Base-by-base conservation (phyloP, 225 moss, liverwort and hornwort genomes). In the Physcomitrium patens region DNA sequence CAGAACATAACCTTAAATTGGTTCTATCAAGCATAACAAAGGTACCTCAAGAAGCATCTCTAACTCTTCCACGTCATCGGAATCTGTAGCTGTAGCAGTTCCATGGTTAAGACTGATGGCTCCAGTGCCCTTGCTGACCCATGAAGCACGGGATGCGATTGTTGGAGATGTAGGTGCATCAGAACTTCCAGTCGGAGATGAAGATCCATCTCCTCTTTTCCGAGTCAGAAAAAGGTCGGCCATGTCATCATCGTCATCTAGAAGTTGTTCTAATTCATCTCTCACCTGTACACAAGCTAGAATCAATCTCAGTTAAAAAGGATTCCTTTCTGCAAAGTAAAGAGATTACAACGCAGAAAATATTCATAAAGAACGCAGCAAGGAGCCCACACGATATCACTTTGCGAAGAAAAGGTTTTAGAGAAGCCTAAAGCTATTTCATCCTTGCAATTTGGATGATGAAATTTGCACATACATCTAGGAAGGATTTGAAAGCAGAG, bases 191-290 rank as follows among this genome's bases (percentile, higher is more conserved):
- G 71, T 80, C 73, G 99, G 99, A 59, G 95, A 95, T 61, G 82
- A 82, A 73, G 83, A 78, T 67, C 87, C 81, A 63, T 78, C 70
- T 84, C 86, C 70, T 84, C 86, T 78, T 77, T 99, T 99, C 60
- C 95, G 93, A 59, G 99, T 91, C 72, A 99, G 75, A 77, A 86
- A 99, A 63, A 99, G 93, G 76, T 99, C 99, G 48, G 91, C 91
- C 99, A 99, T 95, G 74, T 99, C 95, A 17, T 93, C 99, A 43
- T 99, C 99, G 62, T 99, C 99, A 78, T 99, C 95, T 79, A 99
- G 74, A 51, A 99, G 88, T 74, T 99, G 99, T 70, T 99, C 99
- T 45, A 99, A 87, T 88, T 99, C 95, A 88, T 99, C 99, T 77
- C 99, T 92, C 59, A 99, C 95, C 99, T 99, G 90, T 68, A 69